Conservation (phyloP, 306 rosid species). For the Clitoria ternatea region DNA sequence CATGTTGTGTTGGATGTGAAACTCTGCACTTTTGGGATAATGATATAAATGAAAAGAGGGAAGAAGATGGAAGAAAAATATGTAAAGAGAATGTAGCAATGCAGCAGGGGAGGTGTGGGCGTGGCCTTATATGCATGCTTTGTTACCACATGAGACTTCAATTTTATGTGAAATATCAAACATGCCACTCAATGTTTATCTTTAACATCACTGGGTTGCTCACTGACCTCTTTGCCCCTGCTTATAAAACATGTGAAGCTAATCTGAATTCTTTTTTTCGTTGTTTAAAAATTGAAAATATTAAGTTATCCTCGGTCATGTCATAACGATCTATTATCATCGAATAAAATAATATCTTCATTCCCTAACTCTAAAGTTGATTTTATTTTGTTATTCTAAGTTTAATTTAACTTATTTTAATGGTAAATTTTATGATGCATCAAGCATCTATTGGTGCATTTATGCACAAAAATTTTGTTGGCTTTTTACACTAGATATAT, state of each 20-base stretch:
- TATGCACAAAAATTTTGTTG: too few relatives aligned
- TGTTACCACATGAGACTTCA: slow-evolving; percentile 29
- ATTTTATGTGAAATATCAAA: slow-evolving; percentile 16
- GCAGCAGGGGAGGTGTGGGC: slow-evolving; percentile 4
- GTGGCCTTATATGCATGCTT: slow-evolving; percentile 64
- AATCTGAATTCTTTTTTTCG: not conserved
- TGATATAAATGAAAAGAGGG: not conserved
- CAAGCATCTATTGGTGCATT: too few relatives aligned
- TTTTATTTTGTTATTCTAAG: too few relatives aligned
- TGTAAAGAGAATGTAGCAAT: not conserved
- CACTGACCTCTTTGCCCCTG: slow-evolving; percentile 22
- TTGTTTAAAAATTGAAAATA: too few relatives aligned
- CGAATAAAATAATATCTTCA: too few relatives aligned
- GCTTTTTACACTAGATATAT: too few relatives aligned
- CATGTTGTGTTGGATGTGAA: not conserved
- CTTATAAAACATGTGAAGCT: not conserved
- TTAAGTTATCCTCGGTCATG: too few relatives aligned
- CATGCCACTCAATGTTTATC: slow-evolving; percentile 41
- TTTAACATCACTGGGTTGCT: not conserved
- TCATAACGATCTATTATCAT: too few relatives aligned
- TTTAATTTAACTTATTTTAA: too few relatives aligned
- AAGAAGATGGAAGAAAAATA: not conserved
- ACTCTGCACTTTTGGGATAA: slow-evolving; percentile 5
- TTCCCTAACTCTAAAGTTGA: too few relatives aligned
- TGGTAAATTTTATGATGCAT: too few relatives aligned